Evolutionary conservation across 2,329 filamentous ascomycete genomes (phyloP).

Genomic region (Trichothecium sympodiale): DNA sequence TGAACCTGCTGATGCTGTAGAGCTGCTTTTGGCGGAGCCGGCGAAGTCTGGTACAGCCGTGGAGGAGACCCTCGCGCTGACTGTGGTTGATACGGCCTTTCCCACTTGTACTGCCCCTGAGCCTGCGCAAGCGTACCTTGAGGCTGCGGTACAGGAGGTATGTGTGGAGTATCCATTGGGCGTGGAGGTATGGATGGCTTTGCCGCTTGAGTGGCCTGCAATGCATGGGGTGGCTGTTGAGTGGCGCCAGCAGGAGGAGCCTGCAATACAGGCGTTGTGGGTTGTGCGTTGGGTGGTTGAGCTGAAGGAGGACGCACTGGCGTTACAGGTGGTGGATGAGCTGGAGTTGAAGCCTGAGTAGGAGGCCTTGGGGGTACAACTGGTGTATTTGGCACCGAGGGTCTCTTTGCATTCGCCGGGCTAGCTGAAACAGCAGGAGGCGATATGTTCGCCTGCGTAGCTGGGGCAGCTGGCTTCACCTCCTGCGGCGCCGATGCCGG

Average conservation of each 20-base stretch:
- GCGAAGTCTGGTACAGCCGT: conserved; percentile 13
- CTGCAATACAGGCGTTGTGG: conserved; percentile 22
- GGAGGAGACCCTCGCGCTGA: conserved; percentile 13
- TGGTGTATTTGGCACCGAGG: conserved; percentile 19
- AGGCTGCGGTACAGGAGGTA: conserved; percentile 10
- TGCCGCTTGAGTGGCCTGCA: conserved; percentile 17
- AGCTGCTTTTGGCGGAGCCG: conserved; percentile 11
- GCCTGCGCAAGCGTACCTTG: conserved; percentile 12
- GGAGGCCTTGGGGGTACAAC: conserved; percentile 24
- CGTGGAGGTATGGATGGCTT: conserved; percentile 21
- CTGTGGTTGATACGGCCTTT: conserved; percentile 28
- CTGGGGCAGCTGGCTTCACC: conserved; percentile 11
- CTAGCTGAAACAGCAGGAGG: conserved; percentile 9
- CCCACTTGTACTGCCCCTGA: conserved; percentile 24
- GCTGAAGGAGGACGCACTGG: conserved; percentile 14
- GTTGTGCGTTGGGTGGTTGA: conserved; percentile 17
- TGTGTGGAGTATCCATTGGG: conserved; percentile 20
- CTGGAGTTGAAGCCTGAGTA: conserved; percentile 8
- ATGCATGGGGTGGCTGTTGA: conserved; percentile 13
- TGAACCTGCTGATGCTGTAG: conserved; percentile 11
- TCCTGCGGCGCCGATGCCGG: conserved; percentile 21
- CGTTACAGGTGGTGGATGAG: conserved; percentile 14
- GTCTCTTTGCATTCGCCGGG: conserved; percentile 12
- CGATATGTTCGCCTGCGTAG: conserved; percentile 8
- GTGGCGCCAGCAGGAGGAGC: conserved; percentile 22